Evolutionary conservation across 768 basidiomycete species (phyloP), one percentile per base, ranked within the genome.

Genomic region (Leccinum obscurum): DNA sequence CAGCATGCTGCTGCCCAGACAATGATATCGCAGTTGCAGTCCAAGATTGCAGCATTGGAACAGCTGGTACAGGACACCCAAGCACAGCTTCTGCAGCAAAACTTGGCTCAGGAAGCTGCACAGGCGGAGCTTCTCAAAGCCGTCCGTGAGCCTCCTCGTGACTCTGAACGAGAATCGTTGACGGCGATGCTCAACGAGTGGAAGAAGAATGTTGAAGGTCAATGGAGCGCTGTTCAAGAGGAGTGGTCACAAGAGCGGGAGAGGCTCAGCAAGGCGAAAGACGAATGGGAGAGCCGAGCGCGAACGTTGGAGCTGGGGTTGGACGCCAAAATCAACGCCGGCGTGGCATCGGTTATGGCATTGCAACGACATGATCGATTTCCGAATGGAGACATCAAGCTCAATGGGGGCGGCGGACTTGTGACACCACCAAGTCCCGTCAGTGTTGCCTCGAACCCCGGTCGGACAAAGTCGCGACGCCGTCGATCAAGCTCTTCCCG

Each of bases 161-260:
- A 72, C 15, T 57, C 75, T 39, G 81, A 84, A 57, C 78, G 75
- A 13, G 83, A 84, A 35, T 80, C 81, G 0, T 71, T 87, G 44
- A 83, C 80, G 13, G 75, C 78, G 22, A 80, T 87, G 70, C 76
- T 89, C 32, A 75, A 78, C 20, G 85, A 87, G 46, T 95, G 92
- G 91, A 89, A 88, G 71, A 86, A 84, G 67, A 78, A 77, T 11
- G 85, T 95, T 24, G 93, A 95, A 66, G 89, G 87, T 9, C 84
- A 87, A 54, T 95, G 92, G 92, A 82, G 77, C 37, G 77, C 74
- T 30, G 87, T 95, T 34, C 85, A 88, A 66, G 88, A 92, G 64
- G 89, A 90, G 57, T 97, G 93, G 93, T 81, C 81, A 2, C 78
- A 83, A 39, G 95, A 97, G 73, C 80, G 93, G 4, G 88, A 89